Conservation (phyloP, 495 filamentous ascomycete species). For the Podospora tetraspora region DNA sequence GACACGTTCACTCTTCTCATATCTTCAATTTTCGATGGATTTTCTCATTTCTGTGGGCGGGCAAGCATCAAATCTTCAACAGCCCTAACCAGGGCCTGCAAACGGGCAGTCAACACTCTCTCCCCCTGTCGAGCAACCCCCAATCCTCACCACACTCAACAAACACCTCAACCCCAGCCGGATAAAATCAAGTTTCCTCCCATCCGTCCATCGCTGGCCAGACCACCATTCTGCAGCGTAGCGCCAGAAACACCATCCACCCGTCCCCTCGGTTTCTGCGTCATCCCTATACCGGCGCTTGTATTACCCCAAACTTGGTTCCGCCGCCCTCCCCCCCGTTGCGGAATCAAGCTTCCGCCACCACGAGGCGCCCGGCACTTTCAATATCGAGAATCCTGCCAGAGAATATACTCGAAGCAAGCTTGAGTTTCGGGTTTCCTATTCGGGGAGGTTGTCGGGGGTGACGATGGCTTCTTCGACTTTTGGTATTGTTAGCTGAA, state of each 20-base stretch:
- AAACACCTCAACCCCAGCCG: not conserved
- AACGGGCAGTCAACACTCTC: not conserved
- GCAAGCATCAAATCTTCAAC: not conserved
- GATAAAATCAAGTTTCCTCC: not conserved
- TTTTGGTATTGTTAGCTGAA: not conserved
- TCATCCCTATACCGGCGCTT: not conserved
- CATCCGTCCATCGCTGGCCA: not conserved
- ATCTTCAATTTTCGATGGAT: not conserved
- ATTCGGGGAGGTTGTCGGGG: not conserved
- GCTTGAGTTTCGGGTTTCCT: not conserved
- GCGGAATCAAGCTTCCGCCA: conserved; percentile 6
- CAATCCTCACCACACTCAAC: not conserved
- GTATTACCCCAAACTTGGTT: conserved; percentile 3
- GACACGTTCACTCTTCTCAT: too few species aligned
- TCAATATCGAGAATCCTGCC: not conserved
- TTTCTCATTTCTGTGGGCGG: not conserved
- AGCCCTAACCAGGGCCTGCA: not conserved
- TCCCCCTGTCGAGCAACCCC: not conserved
- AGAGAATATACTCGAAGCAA: not conserved
- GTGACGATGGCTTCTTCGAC: not conserved
- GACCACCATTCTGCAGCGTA: not conserved
- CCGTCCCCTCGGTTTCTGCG: not conserved
- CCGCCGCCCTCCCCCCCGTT: not conserved
- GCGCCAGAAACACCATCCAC: too few species aligned
- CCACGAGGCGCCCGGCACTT: not conserved